phyloP scores from a whole-genome alignment of 2,329 filamentous ascomycete species.

The Fusarium heterosporum region DNA sequence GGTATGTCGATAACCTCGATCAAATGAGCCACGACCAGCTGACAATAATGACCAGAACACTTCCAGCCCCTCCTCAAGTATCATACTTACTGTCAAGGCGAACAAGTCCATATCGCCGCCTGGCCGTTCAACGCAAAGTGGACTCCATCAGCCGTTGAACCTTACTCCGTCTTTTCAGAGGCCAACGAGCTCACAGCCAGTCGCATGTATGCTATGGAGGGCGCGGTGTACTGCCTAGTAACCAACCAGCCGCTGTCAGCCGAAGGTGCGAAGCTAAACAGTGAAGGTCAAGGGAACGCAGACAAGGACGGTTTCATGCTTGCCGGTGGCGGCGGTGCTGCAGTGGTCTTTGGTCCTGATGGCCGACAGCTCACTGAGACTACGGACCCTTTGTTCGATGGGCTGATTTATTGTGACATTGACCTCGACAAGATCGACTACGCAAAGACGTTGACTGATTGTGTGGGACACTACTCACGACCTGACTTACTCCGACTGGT shows the following conservation, averaged over 20 bases:
- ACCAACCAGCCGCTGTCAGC: conserved; percentile 60
- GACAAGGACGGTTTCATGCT: conserved; percentile 35
- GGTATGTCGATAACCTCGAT: not conserved
- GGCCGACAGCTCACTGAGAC: conserved; percentile 46
- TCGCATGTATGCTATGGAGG: conserved; percentile 67
- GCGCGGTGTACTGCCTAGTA: conserved; percentile 63
- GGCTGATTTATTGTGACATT: conserved; percentile 53
- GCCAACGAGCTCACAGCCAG: conserved; percentile 52
- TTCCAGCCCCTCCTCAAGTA: conserved; percentile 61
- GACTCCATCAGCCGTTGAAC: conserved; percentile 25
- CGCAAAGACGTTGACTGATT: conserved; percentile 52
- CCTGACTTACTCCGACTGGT: conserved; percentile 54
- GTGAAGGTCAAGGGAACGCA: conserved; percentile 49
- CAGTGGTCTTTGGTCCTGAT: conserved; percentile 50
- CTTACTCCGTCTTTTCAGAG: conserved; percentile 41
- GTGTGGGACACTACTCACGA: conserved; percentile 50
- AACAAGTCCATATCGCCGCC: conserved; percentile 59
- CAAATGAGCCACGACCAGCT: not conserved
- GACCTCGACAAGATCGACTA: conserved; percentile 43
- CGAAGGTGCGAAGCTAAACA: conserved; percentile 49
- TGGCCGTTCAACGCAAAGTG: conserved; percentile 53
- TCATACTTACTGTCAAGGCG: conserved; percentile 56
- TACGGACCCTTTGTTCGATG: conserved; percentile 46
- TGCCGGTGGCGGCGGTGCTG: conserved; percentile 29
- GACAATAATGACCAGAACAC: conserved; percentile 54